Base-by-base conservation (phyloP, 345 rosid genomes). In the Reutealis trisperma region DNA sequence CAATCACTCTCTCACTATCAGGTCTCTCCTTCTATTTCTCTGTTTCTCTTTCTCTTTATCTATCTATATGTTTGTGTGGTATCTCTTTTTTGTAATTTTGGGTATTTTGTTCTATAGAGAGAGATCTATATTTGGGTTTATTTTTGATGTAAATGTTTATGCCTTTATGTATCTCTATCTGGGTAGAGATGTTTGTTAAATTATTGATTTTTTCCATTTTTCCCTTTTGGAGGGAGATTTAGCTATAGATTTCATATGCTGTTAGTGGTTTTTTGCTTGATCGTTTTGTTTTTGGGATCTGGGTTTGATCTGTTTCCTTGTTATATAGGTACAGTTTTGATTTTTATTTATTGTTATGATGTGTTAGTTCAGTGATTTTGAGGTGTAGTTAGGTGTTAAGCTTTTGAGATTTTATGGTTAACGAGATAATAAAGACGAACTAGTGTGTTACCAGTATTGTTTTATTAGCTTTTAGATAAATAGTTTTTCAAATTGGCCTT, bases 261-360 rank as follows among this genome's bases (percentile, higher is more conserved):
- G 44, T 41, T 55, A 59, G 32, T 9, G 45, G 44, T 27, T 54
- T 64, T 64, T 47, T 54, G 5, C 1, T n/a, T 62, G 69, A 11
- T 63, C 27, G 63, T 25, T 19, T 47, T 25, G 55, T 77, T 41
- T 77, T 41, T 79, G 42, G 76, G 87, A 83, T 83, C 80, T 80
- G 77, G 78, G 76, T 25, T 82, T 79, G 64, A 65, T 79, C 57
- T 61, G 67, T 58, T 45, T 49, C 16, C 1, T 54, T 59, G 11
- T 47, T 68, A 54, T 64, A 6, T 18, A 16, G 18, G 16, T 63
- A n/a, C 70, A 70, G 32, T 69, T 59, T 54, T 59, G 27, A 7
- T 61, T 69, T 67, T 82, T 14, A 24, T 42, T 49, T 57, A 11
- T 55, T 27, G 1, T 25, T 14, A 12, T 73, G 8, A 3, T 27